phyloP scores from a whole-genome alignment of 2,329 filamentous ascomycete genomes.

The Xylariomycetidae sp. region DNA sequence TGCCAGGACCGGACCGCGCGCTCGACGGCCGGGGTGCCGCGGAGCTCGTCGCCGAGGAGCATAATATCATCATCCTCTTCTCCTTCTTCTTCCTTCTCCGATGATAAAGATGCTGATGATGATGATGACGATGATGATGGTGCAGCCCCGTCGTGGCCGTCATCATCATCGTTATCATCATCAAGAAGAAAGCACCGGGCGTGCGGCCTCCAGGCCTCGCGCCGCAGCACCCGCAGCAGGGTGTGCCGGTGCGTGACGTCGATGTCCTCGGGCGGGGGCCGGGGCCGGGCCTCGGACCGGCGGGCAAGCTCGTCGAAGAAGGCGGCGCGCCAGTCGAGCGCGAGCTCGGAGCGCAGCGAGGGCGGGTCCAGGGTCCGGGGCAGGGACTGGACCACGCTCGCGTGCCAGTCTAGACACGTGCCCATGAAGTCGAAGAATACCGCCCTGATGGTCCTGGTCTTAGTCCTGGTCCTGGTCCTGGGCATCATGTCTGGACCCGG shows the following conservation, averaged over 20 bases:
- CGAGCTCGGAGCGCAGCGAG: conserved; percentile 33
- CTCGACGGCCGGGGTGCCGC: conserved; percentile 6
- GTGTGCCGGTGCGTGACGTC: conserved; percentile 40
- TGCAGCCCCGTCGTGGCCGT: too few species aligned
- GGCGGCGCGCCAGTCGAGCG: conserved; percentile 44
- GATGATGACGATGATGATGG: conserved; percentile 1
- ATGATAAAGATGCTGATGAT: too few species aligned
- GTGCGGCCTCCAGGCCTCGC: conserved; percentile 21
- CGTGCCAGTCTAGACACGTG: conserved; percentile 53
- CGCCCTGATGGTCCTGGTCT: conserved; percentile 31
- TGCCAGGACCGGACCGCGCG: conserved; percentile 41
- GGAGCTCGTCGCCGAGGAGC: conserved; percentile 6
- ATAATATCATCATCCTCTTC: conserved; percentile 9
- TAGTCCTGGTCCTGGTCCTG: not conserved
- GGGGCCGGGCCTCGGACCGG: conserved; percentile 28
- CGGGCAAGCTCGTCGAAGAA: conserved; percentile 43
- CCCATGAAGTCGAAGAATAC: conserved; percentile 57
- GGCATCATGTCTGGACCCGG: not conserved
- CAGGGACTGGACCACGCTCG: conserved; percentile 29
- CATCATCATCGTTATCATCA: too few species aligned
- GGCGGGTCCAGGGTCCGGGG: conserved; percentile 28
- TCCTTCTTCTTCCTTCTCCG: too few species aligned
- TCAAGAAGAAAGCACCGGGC: conserved; percentile 15
- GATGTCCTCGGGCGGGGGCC: conserved; percentile 41
- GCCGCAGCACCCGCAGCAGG: conserved; percentile 31